Percentiles rank a stretch among this genome's conserved stretches.
Evolutionary conservation across 1,139 yeast genomes (phyloP).

Genomic region (Spathaspora jeffriesii): DNA sequence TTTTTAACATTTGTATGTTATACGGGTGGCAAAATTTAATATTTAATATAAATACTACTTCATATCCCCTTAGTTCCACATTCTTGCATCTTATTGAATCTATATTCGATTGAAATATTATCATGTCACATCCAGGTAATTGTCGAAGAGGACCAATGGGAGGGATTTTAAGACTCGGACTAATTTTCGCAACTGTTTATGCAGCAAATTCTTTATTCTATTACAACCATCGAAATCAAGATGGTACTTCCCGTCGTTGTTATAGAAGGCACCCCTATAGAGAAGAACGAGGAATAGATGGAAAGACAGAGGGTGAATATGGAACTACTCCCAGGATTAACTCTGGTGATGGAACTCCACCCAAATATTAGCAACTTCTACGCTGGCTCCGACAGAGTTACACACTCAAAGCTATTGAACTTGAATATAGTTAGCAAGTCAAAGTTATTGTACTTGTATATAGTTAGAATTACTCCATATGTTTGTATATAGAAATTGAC

Average conservation of each 20-base stretch:
- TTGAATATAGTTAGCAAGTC: no score
- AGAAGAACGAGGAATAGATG: no score
- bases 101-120: background rate
- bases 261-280: background rate
- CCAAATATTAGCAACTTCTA: no score
- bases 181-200: conserved; percentile 5
- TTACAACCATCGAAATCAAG: conserved; percentile 1
- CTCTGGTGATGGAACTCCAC: no score
- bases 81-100: no score
- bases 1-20: no score
- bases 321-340: no score
- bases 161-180: conserved; percentile 1
- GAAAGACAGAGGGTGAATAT: no score
- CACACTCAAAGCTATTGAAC: no score
- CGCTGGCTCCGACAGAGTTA: background rate
- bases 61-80: background rate
- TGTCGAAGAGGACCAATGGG: conserved; percentile 5
- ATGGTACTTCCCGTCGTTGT: background rate
- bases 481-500: background rate
- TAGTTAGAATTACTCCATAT: background rate
- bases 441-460: background rate
- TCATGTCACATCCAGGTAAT: background rate
- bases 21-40: no score
- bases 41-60: no score
- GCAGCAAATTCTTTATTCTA: conserved; percentile 1